Evolutionary conservation across 2,329 filamentous ascomycete genomes (phyloP), one percentile per base, ranked within the genome.

Genomic region (Exophiala spinifera): DNA sequence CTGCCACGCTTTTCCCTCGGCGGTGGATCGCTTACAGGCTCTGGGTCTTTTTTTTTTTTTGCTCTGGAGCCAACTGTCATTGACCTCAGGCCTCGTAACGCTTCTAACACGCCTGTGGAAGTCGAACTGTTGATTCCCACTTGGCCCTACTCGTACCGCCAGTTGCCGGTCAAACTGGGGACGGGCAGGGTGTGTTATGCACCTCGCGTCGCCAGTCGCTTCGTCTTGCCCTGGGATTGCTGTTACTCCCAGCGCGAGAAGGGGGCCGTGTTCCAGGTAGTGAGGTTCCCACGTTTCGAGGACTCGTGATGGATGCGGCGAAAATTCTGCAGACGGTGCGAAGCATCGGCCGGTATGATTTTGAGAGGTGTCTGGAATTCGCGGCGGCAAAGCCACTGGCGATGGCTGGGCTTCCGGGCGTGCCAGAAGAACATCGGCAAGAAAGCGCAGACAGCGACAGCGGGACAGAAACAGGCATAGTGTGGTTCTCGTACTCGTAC

Each of bases 1-100:
- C 55, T 57, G 55, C 50, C 50, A 53, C 46, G 55, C 55, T 37
- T 49, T 50, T 25, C 11, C 15, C 25, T 43, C 17, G 28, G n/a
- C 15, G 33, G 51, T 53, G 51, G 51, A 49, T 49, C 51, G 37
- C 19, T 15, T 25, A 25, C 42, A 11, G 20, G 20, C 20, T 36
- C 33, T 43, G 46, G 36, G 31, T 17, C 49, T 31, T 15, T 44
- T 51, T 31, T 8, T 3, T 31, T 15, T 44, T 51, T 31, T 8
- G 4, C 28, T 43, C 20, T 48, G 46, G 36, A 34, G 46, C 45
- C 44, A 49, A 46, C 51, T 53, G 51, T 49, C 51, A 44, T 53
- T 20, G 45, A 25, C n/a, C 5, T 53, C 45, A 37, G 45, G 23
- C n/a, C 11, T 53, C 37, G 45, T 49, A 42, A 50, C 48, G 40